Evolutionary conservation across 768 basidiomycete species (phyloP).

Genomic region (Collybia mongolica): DNA sequence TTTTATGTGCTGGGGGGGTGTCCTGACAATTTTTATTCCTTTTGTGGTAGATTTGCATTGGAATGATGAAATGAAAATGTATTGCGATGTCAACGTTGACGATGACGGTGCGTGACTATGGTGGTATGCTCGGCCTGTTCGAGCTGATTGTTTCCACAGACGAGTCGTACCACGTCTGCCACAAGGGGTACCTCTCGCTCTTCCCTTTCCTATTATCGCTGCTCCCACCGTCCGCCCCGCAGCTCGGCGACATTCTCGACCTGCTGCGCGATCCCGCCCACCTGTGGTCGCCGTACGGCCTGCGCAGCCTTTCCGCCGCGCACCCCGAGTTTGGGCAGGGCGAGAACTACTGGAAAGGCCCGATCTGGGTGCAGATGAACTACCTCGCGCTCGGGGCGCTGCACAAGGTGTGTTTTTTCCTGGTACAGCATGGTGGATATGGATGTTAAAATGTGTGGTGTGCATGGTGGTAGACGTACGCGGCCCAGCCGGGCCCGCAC

Average conservation of each 20-base stretch:
- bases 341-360: conserved; percentile 97
- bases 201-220: conserved; percentile 91
- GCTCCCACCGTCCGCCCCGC: conserved; percentile 73
- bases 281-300: conserved; percentile 89
- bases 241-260: conserved; percentile 79
- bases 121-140: not conserved
- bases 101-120: conserved; percentile 61
- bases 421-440: not conserved
- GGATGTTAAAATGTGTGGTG: not conserved
- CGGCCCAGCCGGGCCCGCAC: conserved; percentile 75
- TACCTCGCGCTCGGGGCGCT: conserved; percentile 82
- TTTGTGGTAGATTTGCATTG: conserved; percentile 77
- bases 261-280: conserved; percentile 77
- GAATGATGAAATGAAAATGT: conserved; percentile 88
- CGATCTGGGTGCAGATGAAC: conserved; percentile 98
- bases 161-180: conserved; percentile 88
- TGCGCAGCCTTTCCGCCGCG: conserved; percentile 84
- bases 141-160: conserved; percentile 44
- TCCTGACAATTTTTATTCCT: not conserved
- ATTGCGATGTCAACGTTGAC: conserved; percentile 86
- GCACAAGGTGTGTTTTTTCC: conserved; percentile 53
- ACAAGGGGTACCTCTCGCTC: conserved; percentile 90
- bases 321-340: conserved; percentile 90
- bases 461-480: conserved; percentile 60
- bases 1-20: not conserved